A percentile compares a stretch with the other conserved stretches of the same genome.
Evolutionary conservation across 352 stramenopile genomes (phyloP).

Genomic region (Thalassiosira mediterranea): DNA sequence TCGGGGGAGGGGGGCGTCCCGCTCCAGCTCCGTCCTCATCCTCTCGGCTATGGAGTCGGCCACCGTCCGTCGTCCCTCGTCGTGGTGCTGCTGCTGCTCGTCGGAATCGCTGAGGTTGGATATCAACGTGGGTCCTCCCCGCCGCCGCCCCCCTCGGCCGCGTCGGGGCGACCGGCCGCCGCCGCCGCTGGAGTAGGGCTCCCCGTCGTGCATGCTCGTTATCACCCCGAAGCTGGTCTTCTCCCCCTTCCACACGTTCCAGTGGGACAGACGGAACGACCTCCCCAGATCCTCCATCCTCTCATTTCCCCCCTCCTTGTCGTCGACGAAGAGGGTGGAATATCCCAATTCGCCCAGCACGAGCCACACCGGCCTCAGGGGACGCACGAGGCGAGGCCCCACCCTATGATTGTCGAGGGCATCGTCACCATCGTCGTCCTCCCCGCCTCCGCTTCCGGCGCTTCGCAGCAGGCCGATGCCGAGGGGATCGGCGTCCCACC

Average conservation of each 20-base stretch:
- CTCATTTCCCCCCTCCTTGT: conserved; percentile 20
- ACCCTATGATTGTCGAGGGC: conserved; percentile 25
- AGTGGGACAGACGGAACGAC: conserved; percentile 61
- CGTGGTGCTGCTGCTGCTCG: conserved; percentile 13
- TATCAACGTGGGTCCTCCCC: too few relatives aligned
- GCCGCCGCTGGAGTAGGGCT: background rate
- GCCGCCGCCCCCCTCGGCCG: too few relatives aligned
- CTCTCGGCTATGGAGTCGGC: conserved; percentile 25
- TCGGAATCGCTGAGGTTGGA: conserved; percentile 3
- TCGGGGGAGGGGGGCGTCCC: conserved; percentile 12
- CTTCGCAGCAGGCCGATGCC: conserved; percentile 66
- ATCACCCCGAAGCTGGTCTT: conserved; percentile 54
- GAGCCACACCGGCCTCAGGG: conserved; percentile 71
- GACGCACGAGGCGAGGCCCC: conserved; percentile 41
- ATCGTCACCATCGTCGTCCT: too few relatives aligned
- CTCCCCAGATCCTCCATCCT: conserved; percentile 45
- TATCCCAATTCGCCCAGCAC: conserved; percentile 64
- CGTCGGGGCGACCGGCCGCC: too few relatives aligned
- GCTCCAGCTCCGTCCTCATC: conserved; percentile 10
- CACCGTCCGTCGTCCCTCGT: conserved; percentile 33
- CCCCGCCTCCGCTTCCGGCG: too few relatives aligned
- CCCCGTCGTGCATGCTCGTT: conserved; percentile 31
- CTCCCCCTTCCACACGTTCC: conserved; percentile 69
- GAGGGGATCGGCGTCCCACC: conserved; percentile 62
- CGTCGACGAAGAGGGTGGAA: conserved; percentile 53